These are phyloP conservation scores for Leccinum truebloodii DNA, from an alignment of 768 basidiomycete species.

Conservation along the genomic window DNA sequence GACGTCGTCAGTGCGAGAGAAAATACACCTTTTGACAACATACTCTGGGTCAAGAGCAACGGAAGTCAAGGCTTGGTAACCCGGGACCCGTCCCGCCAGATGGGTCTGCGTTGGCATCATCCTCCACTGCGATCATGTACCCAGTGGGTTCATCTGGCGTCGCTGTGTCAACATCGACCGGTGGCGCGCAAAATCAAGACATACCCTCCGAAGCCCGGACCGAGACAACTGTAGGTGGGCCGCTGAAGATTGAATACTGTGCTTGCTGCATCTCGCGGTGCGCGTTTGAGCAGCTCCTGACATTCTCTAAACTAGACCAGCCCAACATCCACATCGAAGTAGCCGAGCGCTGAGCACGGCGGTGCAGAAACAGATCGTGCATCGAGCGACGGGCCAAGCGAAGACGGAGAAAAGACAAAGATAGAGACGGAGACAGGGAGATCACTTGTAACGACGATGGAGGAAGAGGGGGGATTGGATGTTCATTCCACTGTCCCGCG, in stretches of 20 bases:
- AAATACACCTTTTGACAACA: neutral
- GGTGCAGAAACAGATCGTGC: neutral
- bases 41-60: neutral
- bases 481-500: neutral
- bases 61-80: neutral
- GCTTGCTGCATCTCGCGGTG: neutral
- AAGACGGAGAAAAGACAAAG: neutral
- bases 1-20: too few species aligned
- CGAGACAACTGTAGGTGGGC: rapidly evolving
- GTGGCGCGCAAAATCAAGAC: neutral
- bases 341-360: neutral
- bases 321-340: neutral
- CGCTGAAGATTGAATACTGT: neutral
- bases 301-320: neutral
- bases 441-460: neutral
- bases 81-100: neutral
- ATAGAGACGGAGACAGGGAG: neutral
- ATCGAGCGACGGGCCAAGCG: neutral
- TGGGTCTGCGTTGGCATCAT: neutral
- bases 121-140: neutral
- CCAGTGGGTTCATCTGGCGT: neutral
- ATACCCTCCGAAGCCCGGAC: neutral
- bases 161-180: neutral
- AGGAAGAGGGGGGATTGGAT: neutral
- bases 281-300: neutral